Base-by-base conservation (phyloP, 371 early-diverging fungal species). In the Rhizopus microsporus region DNA sequence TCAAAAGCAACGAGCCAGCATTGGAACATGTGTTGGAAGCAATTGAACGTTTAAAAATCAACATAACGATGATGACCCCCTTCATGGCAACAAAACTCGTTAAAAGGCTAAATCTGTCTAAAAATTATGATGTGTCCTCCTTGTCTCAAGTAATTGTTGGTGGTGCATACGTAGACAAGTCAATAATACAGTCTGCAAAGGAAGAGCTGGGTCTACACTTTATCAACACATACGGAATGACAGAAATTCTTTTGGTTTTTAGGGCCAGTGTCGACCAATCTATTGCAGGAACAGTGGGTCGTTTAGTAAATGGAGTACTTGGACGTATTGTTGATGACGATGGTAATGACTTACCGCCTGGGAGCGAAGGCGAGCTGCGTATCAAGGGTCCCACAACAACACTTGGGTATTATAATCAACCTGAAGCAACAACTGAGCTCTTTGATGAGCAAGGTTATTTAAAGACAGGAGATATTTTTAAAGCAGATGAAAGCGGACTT, bases 391-490 rank as follows among this genome's bases (percentile, higher is more conserved):
- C 92, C 13, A 91, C 88, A 42, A 68, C 88, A 2, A 89, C 87
- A 82, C 63, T 66, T 33, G 90, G 88, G 0, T 89, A 90, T 55
- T 69, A 80, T 38, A 82, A 82, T 44, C 80, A 80, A 44, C 50
- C 56, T 10, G 71, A 83, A 56, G 87, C 85, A 0, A 92, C 91
- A 0, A 68, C 63, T 30, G 65, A 60, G 9, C 69, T 81, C 0
- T 79, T 92, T 56, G 86, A 84, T 56, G 32, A 35, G 0, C 77
- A 81, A n/a, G 91, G 91, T 1, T 93, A 81, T 74, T 71, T 92
- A 50, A 88, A 84, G 54, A 91, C 91, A 0, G 94, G 93, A 9
- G 96, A 95, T 61, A 66, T 94, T 34, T 90, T 57, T 16, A 63
- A 72, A n/a, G 70, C 80, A 3, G 79, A 85, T 52, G 63, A 68